Percentiles rank a stretch among this genome's conserved stretches.
Evolutionary conservation across 768 basidiomycete genomes (phyloP).

Genomic region (Trametes cinnabarina): DNA sequence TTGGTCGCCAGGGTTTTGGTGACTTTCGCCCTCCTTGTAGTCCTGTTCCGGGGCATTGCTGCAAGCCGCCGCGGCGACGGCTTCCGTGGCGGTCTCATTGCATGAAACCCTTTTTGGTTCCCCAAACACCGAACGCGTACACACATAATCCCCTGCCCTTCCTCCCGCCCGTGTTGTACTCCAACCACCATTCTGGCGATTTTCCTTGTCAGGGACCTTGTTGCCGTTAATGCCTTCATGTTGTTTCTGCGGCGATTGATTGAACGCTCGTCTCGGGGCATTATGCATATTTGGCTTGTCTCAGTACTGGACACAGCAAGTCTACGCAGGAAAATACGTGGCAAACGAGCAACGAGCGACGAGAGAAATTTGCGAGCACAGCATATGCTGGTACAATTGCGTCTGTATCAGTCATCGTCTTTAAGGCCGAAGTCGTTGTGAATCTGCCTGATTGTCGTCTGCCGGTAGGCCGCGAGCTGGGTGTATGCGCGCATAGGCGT

Average conservation of each 20-base stretch:
- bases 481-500: constrained; percentile 13
- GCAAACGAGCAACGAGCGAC: too few relatives aligned
- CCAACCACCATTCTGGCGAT: too few relatives aligned
- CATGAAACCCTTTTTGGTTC: neutral
- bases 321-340: too few relatives aligned
- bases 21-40: constrained; percentile 57
- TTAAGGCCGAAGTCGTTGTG: constrained; percentile 69
- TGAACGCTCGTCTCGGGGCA: too few relatives aligned
- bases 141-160: neutral
- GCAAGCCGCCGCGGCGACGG: constrained; percentile 68
- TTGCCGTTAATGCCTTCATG: too few relatives aligned
- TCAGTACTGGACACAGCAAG: too few relatives aligned
- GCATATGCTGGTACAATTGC: too few relatives aligned
- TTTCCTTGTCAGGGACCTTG: neutral
- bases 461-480: constrained; percentile 70
- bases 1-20: constrained; percentile 51
- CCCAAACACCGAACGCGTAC: neutral
- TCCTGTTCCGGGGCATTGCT: constrained; percentile 58
- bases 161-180: too few relatives aligned
- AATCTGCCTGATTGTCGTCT: constrained; percentile 69
- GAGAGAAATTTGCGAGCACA: too few relatives aligned
- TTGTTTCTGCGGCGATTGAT: too few relatives aligned
- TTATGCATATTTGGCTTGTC: too few relatives aligned
- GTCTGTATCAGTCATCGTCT: constrained; percentile 56
- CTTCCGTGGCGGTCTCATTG: constrained; percentile 52